Percentiles rank a stretch among this genome's conserved stretches.
These are phyloP conservation scores for Nannochloris sp. DNA, from an alignment of 139 green algal genomes.

Conservation along the genomic window DNA sequence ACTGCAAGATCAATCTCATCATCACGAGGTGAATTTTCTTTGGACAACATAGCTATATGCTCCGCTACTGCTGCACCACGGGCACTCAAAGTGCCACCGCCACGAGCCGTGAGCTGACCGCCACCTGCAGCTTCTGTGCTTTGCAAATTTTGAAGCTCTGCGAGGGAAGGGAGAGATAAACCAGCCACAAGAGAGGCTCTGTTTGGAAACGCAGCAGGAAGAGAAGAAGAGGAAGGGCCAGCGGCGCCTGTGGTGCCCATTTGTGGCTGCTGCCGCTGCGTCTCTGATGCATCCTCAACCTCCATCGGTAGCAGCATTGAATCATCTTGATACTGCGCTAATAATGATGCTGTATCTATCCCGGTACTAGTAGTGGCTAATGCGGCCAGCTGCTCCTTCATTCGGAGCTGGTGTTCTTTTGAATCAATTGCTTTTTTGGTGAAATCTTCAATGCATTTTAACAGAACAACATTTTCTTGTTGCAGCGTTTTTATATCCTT, in stretches of 20 bases:
- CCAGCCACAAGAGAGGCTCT: too few relatives aligned
- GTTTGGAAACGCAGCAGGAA: too few relatives aligned
- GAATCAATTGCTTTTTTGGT: constrained; percentile 6
- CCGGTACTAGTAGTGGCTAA: too few relatives aligned
- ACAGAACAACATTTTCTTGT: constrained; percentile 17
- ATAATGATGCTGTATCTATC: too few relatives aligned
- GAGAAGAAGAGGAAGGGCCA: too few relatives aligned
- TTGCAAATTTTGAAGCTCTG: background rate
- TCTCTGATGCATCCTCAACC: too few relatives aligned
- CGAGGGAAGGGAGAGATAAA: background rate
- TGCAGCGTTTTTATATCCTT: constrained; percentile 3
- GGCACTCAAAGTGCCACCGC: background rate
- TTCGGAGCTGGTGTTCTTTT: background rate
- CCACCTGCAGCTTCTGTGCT: too few relatives aligned
- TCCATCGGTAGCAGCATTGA: too few relatives aligned
- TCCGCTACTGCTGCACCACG: background rate
- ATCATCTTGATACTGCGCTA: too few relatives aligned
- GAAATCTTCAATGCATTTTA: constrained; percentile 24
- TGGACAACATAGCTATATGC: background rate
- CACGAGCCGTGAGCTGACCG: background rate
- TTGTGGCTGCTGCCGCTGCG: too few relatives aligned
- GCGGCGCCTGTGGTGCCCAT: too few relatives aligned
- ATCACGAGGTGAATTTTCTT: background rate
- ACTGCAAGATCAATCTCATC: background rate
- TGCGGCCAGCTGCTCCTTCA: too few relatives aligned